phyloP scores from a whole-genome alignment of 371 early-diverging fungal genomes.

The Mortierella sp. region DNA sequence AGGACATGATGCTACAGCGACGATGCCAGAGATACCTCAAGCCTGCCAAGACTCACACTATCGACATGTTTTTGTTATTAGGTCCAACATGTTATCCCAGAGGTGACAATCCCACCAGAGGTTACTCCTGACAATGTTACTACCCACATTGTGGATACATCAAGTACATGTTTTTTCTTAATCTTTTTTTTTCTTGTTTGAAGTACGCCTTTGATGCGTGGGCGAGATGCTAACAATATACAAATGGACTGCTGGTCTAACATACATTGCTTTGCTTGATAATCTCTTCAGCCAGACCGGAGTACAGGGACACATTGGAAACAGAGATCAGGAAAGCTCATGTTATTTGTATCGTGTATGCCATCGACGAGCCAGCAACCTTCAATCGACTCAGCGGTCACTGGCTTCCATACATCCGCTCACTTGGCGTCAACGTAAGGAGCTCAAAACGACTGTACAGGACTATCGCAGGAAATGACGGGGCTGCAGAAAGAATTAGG shows the following conservation, averaged over 20 bases:
- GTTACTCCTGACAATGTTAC: slow-evolving; percentile 97
- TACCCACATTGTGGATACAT: slow-evolving; percentile 96
- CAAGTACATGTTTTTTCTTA: slow-evolving; percentile 64
- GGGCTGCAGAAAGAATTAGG: neutral
- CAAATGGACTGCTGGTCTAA: neutral
- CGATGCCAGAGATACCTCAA: neutral
- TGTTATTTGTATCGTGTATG: slow-evolving; percentile 97
- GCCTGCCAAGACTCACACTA: neutral
- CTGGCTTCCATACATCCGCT: slow-evolving; percentile 95
- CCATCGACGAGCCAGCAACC: slow-evolving; percentile 86
- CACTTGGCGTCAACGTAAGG: slow-evolving; percentile 90
- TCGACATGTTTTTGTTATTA: slow-evolving; percentile 48
- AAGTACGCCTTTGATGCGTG: neutral
- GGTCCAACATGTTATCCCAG: slow-evolving; percentile 97
- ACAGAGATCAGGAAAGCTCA: slow-evolving; percentile 94
- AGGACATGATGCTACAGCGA: neutral
- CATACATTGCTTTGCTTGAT: neutral
- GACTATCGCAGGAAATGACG: slow-evolving; percentile 3
- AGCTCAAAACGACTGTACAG: neutral
- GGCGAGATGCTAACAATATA: neutral
- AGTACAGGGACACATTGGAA: slow-evolving; percentile 90
- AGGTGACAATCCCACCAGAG: slow-evolving; percentile 98
- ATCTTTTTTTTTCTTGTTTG: neutral
- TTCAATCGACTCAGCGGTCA: slow-evolving; percentile 86
- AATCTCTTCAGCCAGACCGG: slow-evolving; percentile 77